Percentiles rank a stretch among this genome's conserved stretches.
phyloP scores from a whole-genome alignment of 768 basidiomycete species.

The Fomitopsis pulvina region DNA sequence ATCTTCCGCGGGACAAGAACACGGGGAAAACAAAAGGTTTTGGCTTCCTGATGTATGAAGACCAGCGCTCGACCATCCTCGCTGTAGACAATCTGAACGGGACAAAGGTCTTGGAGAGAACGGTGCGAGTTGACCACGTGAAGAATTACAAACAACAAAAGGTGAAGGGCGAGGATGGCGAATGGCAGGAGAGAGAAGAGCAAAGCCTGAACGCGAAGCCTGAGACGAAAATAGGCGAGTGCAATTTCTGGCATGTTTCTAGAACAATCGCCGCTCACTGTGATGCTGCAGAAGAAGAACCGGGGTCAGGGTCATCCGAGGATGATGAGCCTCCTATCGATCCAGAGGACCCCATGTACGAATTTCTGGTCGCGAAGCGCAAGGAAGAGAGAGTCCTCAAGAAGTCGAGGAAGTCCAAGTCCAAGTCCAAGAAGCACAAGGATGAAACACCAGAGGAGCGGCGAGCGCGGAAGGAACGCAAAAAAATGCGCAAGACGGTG shows the following conservation, averaged over 20 bases:
- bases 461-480: conserved; percentile 65
- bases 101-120: conserved; percentile 79
- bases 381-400: conserved; percentile 60
- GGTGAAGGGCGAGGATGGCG: conserved; percentile 71
- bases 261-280: background rate
- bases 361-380: conserved; percentile 75
- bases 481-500: conserved; percentile 55
- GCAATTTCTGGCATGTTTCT: conserved; percentile 22
- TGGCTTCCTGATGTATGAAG: conserved; percentile 98
- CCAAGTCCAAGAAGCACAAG: conserved; percentile 51
- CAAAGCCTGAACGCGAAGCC: conserved; percentile 88
- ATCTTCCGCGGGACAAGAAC: conserved; percentile 89
- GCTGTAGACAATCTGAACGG: conserved; percentile 99
- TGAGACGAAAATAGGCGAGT: conserved; percentile 47
- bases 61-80: conserved; percentile 91
- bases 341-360: conserved; percentile 97
- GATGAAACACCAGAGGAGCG: conserved; percentile 79
- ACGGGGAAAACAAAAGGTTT: conserved; percentile 91
- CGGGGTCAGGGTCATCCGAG: conserved; percentile 58
- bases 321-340: conserved; percentile 68
- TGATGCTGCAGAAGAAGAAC: conserved; percentile 38
- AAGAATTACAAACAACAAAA: conserved; percentile 89
- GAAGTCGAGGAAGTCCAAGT: conserved; percentile 53
- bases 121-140: conserved; percentile 87
- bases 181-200: conserved; percentile 79